These are phyloP conservation scores for Saccharomyces jurei DNA, from an alignment of 805 yeast genomes.

Conservation along the genomic window DNA sequence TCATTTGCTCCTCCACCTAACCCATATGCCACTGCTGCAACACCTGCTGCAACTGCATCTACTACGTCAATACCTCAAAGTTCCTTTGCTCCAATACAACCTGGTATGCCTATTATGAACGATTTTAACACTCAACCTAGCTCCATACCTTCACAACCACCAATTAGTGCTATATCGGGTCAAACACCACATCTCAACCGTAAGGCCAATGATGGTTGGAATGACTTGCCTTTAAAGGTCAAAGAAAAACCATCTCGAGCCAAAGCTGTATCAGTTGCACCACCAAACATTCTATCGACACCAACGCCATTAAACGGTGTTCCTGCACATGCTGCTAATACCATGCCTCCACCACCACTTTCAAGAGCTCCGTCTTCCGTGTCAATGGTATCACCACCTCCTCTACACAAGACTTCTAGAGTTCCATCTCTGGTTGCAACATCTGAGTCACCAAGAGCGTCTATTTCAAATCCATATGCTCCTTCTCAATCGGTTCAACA, in stretches of 20 bases:
- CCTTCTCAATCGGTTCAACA: conserved; percentile 4
- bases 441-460: conserved; percentile 2
- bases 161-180: conserved; percentile 29
- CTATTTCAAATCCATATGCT: conserved; percentile 14
- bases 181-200: conserved; percentile 31
- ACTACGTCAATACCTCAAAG: conserved; percentile 19
- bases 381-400: conserved; percentile 17
- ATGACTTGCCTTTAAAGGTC: conserved; percentile 28
- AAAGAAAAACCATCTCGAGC: conserved; percentile 28
- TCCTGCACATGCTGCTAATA: conserved; percentile 7
- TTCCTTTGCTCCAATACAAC: conserved; percentile 12
- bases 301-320: conserved; percentile 3
- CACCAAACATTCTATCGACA: conserved; percentile 12
- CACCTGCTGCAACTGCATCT: conserved; percentile 8
- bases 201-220: conserved; percentile 34
- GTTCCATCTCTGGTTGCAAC: not conserved
- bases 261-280: conserved; percentile 33
- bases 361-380: conserved; percentile 21
- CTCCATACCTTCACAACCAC: conserved; percentile 31
- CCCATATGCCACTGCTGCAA: conserved; percentile 24
- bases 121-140: conserved; percentile 19
- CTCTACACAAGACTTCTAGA: conserved; percentile 1
- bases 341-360: conserved; percentile 23
- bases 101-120: conserved; percentile 1
- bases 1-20: conserved; percentile 21